Evolutionary conservation across 345 rosid genomes (phyloP), one percentile per base, ranked within the genome.

Genomic region (Limnanthes douglasii): DNA sequence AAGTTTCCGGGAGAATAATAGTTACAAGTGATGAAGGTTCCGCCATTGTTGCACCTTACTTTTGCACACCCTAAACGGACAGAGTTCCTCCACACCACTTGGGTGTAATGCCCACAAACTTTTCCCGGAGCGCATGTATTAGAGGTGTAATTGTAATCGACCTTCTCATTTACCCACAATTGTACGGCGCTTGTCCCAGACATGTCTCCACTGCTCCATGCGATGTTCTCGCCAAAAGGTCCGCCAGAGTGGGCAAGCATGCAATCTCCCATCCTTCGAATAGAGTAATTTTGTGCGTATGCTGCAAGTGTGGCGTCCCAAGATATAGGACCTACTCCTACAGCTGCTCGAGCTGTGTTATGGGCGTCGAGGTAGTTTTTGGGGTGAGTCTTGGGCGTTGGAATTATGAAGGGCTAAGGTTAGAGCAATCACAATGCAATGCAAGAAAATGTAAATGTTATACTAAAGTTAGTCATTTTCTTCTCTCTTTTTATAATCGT

Each of bases 261-360:
- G 51, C 70, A 54, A 16, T 48, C 48, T 1, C 19, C 18, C 0
- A 4, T 39, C 0, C 25, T 34, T 5, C 13, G 8, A 9, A 18
- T 38, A 2, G 44, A 37, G 9, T 48, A 48, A 26, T 15, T 20
- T 8, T 12, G 51, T 0, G 69, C 60, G 11, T 43, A 57, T 4
- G 36, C 16, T 2, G 54, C 70, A 1, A 64, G 28, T 1, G n/a
- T 31, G 5, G 20, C 8, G 12, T 44, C 42, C 71, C 71, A 65
- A 0, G 7, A 8, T 5, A 65, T 15, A 1, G 37, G 61, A 0
- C 49, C 46, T 2, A 56, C 50, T 0, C 46, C 39, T 0, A 51
- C 59, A 18, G 21, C 40, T 17, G 46, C 42, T 3, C 66, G 45
- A 15, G 59, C 62, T 3, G 45, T 36, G 5, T 65, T 59, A 39